Conservation (phyloP, 768 basidiomycete species). For the Xerocomus potaroensis region DNA sequence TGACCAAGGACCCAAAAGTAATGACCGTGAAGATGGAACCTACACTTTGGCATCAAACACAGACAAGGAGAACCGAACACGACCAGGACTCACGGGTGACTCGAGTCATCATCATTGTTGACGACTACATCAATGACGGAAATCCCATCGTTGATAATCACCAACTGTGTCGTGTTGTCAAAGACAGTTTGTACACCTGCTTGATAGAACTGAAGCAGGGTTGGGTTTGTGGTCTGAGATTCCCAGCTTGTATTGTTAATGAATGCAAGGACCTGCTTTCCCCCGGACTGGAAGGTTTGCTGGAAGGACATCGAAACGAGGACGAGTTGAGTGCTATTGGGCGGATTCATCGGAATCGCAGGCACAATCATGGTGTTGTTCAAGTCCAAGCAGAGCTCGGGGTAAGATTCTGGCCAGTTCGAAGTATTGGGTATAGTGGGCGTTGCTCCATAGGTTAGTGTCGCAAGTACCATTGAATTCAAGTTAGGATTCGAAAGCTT, state of each 20-base stretch:
- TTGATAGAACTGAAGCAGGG: conserved; percentile 25
- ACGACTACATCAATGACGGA: conserved; percentile 24
- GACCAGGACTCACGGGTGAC: conserved; percentile 25
- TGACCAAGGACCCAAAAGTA: conserved; percentile 34
- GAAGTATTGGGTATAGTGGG: conserved; percentile 21
- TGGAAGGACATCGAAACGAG: conserved; percentile 22
- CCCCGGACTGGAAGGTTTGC: conserved; percentile 25
- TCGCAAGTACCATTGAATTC: conserved; percentile 28
- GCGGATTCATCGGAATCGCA: conserved; percentile 21
- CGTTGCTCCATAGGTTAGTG: conserved; percentile 25
- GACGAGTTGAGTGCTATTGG: conserved; percentile 23
- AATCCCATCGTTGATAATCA: conserved; percentile 25
- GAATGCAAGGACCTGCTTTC: conserved; percentile 22
- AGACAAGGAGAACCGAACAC: not conserved
- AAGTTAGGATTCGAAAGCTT: conserved; percentile 28
- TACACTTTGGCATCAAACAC: conserved; percentile 4
- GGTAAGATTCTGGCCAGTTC: conserved; percentile 27
- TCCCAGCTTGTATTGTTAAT: conserved; percentile 29
- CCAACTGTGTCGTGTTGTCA: conserved; percentile 20
- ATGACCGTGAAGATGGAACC: conserved; percentile 39
- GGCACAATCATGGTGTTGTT: conserved; percentile 30
- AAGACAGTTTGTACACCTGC: conserved; percentile 25
- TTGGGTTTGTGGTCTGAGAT: conserved; percentile 23
- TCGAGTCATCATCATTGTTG: conserved; percentile 25
- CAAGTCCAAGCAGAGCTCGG: conserved; percentile 22